phyloP scores from a whole-genome alignment of 2,329 filamentous ascomycete species.

The Trichophyton simii region DNA sequence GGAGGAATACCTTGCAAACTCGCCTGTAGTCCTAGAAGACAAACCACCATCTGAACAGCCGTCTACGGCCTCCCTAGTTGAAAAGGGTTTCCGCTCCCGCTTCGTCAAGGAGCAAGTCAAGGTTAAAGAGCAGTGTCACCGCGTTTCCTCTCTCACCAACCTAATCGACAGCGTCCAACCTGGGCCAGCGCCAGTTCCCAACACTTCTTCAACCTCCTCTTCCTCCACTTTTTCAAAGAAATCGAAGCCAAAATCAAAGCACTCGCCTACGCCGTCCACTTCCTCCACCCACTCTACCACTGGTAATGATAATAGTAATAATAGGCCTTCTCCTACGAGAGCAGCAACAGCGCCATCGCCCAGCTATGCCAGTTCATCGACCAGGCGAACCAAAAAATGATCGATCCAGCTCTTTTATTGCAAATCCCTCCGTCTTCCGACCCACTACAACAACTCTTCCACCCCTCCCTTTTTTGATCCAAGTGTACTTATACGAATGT shows the following conservation, averaged over 20 bases:
- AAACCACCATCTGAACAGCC: neutral
- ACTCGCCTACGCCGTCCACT: slow-evolving; percentile 7
- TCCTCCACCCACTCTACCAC: slow-evolving; percentile 18
- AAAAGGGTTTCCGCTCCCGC: slow-evolving; percentile 26
- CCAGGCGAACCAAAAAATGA: neutral
- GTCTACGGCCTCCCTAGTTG: slow-evolving; percentile 20
- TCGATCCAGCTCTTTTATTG: neutral
- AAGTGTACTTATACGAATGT: neutral
- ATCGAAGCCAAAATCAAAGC: slow-evolving; percentile 3
- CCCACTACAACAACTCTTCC: neutral
- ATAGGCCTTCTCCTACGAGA: neutral
- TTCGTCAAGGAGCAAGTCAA: slow-evolving; percentile 24
- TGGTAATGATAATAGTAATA: slow-evolving; percentile 6
- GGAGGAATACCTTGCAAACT: slow-evolving; percentile 1
- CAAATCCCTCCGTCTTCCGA: neutral
- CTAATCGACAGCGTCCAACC: slow-evolving; percentile 4
- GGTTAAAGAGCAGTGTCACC: slow-evolving; percentile 12
- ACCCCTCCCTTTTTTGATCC: neutral
- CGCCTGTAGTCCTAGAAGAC: slow-evolving; percentile 1
- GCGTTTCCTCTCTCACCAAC: slow-evolving; percentile 12
- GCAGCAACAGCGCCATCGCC: neutral
- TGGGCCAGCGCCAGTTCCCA: neutral
- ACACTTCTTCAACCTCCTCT: neutral
- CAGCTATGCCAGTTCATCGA: neutral
- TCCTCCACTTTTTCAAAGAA: neutral